Evolutionary conservation across 768 basidiomycete genomes (phyloP), one percentile per base, ranked within the genome.

Genomic region (Dentipellis fragilis): DNA sequence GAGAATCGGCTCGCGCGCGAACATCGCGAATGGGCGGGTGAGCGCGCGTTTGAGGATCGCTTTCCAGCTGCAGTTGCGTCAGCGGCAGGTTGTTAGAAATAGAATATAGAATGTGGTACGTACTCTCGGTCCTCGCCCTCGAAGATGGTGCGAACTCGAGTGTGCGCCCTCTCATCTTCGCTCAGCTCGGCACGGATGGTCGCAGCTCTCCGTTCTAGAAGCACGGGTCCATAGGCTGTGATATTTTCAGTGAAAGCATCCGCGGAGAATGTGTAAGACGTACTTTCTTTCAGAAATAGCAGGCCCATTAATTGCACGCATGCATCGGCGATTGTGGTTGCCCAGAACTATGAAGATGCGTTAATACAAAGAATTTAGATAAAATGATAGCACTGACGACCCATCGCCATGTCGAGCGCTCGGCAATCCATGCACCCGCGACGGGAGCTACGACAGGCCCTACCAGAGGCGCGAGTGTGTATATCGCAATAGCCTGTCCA

Each of bases 341-440:
- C 29, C 14, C 34, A 37, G 50, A 51, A 51, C 50, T 51, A 36
- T 1, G 1, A n/a, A 35, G 8, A 38, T 16, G 17, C 2, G 7
- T 8, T 9, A 14, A 7, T 34, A 29, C n/a, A 49, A 12, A n/a
- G 19, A 49, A 14, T 21, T 14, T n/a, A 36, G 19, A 38, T 35
- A 5, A 16, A 23, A 10, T 5, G 29, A n/a, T 8, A 9, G 11
- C 11, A 36, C 50, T n/a, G 66, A 80, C 81, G 47, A 85, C 84
- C 85, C 84, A 88, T 65, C 83, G 73, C 87, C 87, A 89, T 0
- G 80, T 82, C 0, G 82, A 77, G 40, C 69, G 71, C 47, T 87
- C 72, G 0, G 81, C 79, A 35, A 89, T 79, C 74, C 83, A 85
- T 23, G 79, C 82, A 3, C 84, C 85, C 16, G 79, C 78, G 6